Conservation (phyloP, 2,329 filamentous ascomycete genomes). For the Exophiala dermatitidis region DNA sequence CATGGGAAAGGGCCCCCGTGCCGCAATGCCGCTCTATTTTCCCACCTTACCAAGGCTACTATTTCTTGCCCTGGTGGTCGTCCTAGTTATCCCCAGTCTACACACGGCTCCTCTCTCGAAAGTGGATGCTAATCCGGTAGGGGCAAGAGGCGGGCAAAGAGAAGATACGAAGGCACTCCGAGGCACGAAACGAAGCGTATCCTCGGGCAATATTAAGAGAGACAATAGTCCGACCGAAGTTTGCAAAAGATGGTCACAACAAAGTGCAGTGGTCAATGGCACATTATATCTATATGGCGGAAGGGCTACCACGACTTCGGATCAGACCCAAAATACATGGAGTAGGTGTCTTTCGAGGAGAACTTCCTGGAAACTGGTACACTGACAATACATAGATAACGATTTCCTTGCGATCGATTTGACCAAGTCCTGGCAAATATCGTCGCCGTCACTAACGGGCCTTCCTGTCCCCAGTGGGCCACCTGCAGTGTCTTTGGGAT, state of each 20-base stretch:
- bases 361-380: background rate
- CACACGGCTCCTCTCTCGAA: constrained; percentile 17
- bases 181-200: background rate
- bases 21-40: constrained; percentile 16
- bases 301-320: constrained; percentile 50
- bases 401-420: constrained; percentile 66
- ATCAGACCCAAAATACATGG: constrained; percentile 60
- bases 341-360: constrained; percentile 44
- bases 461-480: constrained; percentile 60
- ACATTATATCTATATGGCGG: constrained; percentile 72
- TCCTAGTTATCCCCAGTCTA: constrained; percentile 22
- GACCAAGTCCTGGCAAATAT: constrained; percentile 63
- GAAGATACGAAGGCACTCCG: background rate
- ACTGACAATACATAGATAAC: constrained; percentile 47
- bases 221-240: constrained; percentile 47
- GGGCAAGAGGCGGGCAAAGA: constrained; percentile 4
- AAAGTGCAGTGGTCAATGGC: constrained; percentile 63
- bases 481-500: constrained; percentile 64
- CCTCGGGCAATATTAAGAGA: background rate
- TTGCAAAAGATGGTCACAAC: constrained; percentile 60
- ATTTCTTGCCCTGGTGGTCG: constrained; percentile 21
- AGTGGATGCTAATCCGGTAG: constrained; percentile 18
- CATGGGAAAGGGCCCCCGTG: background rate
- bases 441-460: constrained; percentile 55
- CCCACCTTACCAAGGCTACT: constrained; percentile 19